Base-by-base conservation (phyloP, 306 rosid species). In the Malus asiatica region DNA sequence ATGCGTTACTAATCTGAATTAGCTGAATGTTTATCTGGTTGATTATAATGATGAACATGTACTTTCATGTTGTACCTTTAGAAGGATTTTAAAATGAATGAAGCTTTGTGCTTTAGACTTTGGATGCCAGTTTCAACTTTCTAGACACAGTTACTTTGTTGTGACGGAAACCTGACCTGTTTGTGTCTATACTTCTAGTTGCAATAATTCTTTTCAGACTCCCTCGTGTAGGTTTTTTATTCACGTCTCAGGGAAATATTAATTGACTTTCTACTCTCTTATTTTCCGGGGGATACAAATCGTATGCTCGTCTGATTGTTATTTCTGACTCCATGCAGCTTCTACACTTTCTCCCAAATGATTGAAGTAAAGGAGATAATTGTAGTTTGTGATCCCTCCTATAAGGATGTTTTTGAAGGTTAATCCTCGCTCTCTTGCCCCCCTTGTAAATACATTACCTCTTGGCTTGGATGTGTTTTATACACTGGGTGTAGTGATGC, bases 361-460 rank as follows among this genome's bases (percentile, higher is more conserved):
- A 51, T 70, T 83, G 79, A 95, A 86, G 99, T 95, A 60, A 89
- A 86, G 78, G 99, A 95, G 84, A 88, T 95, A 79, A 44, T 92
- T 67, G 97, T 92, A 1, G 99, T 92, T 80, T 95, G 99, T 12
- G 97, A 95, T 88, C 99, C 99, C 75, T 92, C 99, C 14, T 95
- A 88, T 90, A 81, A 63, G 66, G 92, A 92, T 70, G 74, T 95
- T 77, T 93, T 95, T 78, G 84, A 87, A 90, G 97, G 97, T 90
- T 12, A 6, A 14, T 42, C 27, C 35, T 62, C 3, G 46, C 55
- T 32, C 63, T 68, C 69, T 73, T 57, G 23, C 6, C 73, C 73
- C 84, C 67, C 33, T 61, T 33, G 29, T 40, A 60, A 61, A 33
- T 51, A 33, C 62, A 16, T 59, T 74, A 16, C 35, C 51, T 69